Conservation (phyloP, 257 asterid species). For the Galeopsis tetrahit region DNA sequence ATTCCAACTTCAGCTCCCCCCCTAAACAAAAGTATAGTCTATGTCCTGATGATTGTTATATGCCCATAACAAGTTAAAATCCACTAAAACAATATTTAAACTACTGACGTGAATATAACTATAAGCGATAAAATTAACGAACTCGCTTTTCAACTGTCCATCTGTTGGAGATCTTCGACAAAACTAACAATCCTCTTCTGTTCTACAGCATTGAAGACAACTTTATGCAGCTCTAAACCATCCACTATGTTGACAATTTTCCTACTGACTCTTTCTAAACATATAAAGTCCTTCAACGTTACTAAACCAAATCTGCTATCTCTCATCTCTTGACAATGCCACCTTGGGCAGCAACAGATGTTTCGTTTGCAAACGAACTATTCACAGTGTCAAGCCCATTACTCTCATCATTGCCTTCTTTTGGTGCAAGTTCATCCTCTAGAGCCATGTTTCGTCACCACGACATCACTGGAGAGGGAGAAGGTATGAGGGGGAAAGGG, state of each 20-base stretch:
- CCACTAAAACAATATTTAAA: not conserved
- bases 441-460: constrained; percentile 93
- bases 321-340: constrained; percentile 58
- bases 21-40: constrained; percentile 21
- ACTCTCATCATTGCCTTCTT: constrained; percentile 44
- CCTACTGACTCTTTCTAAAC: constrained; percentile 59
- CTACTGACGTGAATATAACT: constrained; percentile 12
- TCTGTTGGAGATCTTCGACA: constrained; percentile 56
- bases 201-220: constrained; percentile 73
- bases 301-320: constrained; percentile 55
- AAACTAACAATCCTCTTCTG: constrained; percentile 67
- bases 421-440: constrained; percentile 76
- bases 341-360: constrained; percentile 45
- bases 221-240: constrained; percentile 76
- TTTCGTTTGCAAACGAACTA: constrained; percentile 37
- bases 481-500: too few species aligned
- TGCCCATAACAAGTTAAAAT: not conserved
- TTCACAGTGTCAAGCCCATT: constrained; percentile 27
- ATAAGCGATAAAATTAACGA: constrained; percentile 8
- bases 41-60: not conserved
- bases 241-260: constrained; percentile 53
- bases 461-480: too few species aligned
- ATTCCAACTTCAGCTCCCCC: not conserved
- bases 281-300: constrained; percentile 52
- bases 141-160: constrained; percentile 75